Evolutionary conservation across 2,329 filamentous ascomycete genomes (phyloP).

Genomic region (Calonectria multiphialidica): DNA sequence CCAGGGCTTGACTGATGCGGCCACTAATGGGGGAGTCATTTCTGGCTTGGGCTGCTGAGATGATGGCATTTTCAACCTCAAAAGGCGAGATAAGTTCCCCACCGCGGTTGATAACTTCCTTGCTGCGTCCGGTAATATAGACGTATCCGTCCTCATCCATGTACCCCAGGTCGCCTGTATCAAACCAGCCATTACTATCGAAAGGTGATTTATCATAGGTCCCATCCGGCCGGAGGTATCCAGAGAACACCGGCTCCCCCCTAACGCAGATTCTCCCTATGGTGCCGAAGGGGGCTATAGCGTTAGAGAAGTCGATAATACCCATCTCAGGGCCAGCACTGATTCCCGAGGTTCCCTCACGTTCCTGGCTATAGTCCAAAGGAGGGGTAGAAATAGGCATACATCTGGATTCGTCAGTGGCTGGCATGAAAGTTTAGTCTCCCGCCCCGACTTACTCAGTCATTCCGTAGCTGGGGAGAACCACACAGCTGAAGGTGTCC

Average conservation of each 20-base stretch:
- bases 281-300: slow-evolving; percentile 43
- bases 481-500: slow-evolving; percentile 62
- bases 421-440: no score
- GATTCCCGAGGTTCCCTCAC: slow-evolving; percentile 65
- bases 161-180: slow-evolving; percentile 67
- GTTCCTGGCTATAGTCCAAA: slow-evolving; percentile 63
- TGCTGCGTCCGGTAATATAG: slow-evolving; percentile 67
- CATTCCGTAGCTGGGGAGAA: slow-evolving; percentile 71
- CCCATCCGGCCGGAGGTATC: slow-evolving; percentile 60
- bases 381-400: slow-evolving; percentile 70
- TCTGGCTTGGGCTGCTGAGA: slow-evolving; percentile 57
- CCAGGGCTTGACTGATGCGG: slow-evolving; percentile 61
- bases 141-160: slow-evolving; percentile 64
- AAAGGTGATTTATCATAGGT: slow-evolving; percentile 59
- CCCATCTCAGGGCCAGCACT: slow-evolving; percentile 63
- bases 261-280: slow-evolving; percentile 64
- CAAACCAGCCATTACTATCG: slow-evolving; percentile 63
- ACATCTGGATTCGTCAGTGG: no score
- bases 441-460: slow-evolving; percentile 63
- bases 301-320: slow-evolving; percentile 59
- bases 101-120: slow-evolving; percentile 69
- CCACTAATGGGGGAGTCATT: slow-evolving; percentile 58
- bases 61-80: slow-evolving; percentile 68
- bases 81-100: slow-evolving; percentile 71
- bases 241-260: slow-evolving; percentile 63